Percentiles rank a stretch among this genome's conserved stretches.
These are phyloP conservation scores for Sarocladium strictum DNA, from an alignment of 2,329 filamentous ascomycete genomes.

Conservation along the genomic window DNA sequence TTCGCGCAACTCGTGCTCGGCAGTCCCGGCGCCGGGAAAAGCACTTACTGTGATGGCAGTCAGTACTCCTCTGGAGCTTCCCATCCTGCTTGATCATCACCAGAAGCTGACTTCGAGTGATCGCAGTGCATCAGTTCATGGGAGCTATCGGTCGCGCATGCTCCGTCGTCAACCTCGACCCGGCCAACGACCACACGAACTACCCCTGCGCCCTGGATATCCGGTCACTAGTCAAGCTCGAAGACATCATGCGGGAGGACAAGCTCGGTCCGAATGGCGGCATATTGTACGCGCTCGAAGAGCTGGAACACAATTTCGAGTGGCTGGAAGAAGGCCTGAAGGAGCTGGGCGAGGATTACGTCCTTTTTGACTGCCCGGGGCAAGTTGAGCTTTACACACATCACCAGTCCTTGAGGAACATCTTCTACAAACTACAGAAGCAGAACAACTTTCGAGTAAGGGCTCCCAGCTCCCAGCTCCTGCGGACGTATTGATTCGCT, in stretches of 20 bases:
- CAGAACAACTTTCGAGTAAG: conserved; percentile 90
- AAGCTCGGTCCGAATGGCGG: conserved; percentile 88
- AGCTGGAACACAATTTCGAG: conserved; percentile 88
- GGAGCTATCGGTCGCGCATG: conserved; percentile 91
- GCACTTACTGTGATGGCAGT: conserved; percentile 96
- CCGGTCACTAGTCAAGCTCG: conserved; percentile 78
- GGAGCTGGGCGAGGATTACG: conserved; percentile 79
- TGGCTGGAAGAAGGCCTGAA: conserved; percentile 82
- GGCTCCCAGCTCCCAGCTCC: background rate
- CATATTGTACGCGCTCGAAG: conserved; percentile 88
- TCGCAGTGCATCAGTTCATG: conserved; percentile 88
- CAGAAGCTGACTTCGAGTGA: background rate
- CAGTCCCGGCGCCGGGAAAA: conserved; percentile 93
- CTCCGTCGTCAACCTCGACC: conserved; percentile 93
- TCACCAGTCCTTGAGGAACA: conserved; percentile 83
- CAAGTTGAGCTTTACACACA: conserved; percentile 98
- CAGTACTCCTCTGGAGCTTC: conserved; percentile 23
- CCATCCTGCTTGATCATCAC: background rate
- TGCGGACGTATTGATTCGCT: conserved; percentile 19
- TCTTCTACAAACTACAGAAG: conserved; percentile 87
- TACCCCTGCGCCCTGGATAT: conserved; percentile 91
- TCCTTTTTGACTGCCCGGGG: conserved; percentile 93
- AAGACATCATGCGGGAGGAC: conserved; percentile 92
- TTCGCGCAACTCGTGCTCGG: conserved; percentile 79
- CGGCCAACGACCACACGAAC: conserved; percentile 86